Base-by-base conservation (phyloP, 345 rosid species). In the Bruguiera parviflora region DNA sequence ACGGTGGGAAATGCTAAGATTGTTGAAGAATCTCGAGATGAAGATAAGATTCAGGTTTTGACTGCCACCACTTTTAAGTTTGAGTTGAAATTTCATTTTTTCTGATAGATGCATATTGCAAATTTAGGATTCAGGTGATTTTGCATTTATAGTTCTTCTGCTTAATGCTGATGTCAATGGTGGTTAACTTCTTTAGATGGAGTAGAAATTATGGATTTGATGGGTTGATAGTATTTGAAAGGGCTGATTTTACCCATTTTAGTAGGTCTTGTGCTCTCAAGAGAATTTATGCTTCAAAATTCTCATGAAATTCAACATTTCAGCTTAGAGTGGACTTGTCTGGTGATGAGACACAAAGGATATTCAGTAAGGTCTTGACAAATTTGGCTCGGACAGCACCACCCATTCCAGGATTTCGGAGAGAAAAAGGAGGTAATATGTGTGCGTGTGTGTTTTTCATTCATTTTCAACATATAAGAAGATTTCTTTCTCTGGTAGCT, bases 401-500 rank as follows among this genome's bases (percentile, higher is more conserved):
- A 16, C 89, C 88, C 27, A 70, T 88, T 73, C 89, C 87, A 6
- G 92, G 92, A 65, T 88, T 88, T 75, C 84, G 88, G 18, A 69
- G 84, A 63, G 75, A 82, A 72, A 85, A 85, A 75, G 92, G 92
- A 69, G 92, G 92, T 88, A 71, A 52, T 71, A 27, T n/a, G 5
- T 70, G 21, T 32, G 11, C 9, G 0, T 53, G 21, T 51, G 57
- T 19, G 3, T 22, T 3, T 24, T 15, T 24, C 24, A 8, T 27
- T 27, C 6, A 55, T 21, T 55, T 55, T 55, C 28, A 27, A 21
- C 28, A 9, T 9, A 22, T 55, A 27, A n/a, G 29, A 55, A 55
- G 18, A 43, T 43, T 13, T 27, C 59, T 25, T 24, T 27, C 28
- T 22, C 22, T 55, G 58, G 28, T 21, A 22, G 28, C 59, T 53